Percentiles rank a stretch among this genome's conserved stretches.
These are phyloP conservation scores for Fusarium sp. DNA, from an alignment of 2,329 filamentous ascomycete species.

Conservation along the genomic window DNA sequence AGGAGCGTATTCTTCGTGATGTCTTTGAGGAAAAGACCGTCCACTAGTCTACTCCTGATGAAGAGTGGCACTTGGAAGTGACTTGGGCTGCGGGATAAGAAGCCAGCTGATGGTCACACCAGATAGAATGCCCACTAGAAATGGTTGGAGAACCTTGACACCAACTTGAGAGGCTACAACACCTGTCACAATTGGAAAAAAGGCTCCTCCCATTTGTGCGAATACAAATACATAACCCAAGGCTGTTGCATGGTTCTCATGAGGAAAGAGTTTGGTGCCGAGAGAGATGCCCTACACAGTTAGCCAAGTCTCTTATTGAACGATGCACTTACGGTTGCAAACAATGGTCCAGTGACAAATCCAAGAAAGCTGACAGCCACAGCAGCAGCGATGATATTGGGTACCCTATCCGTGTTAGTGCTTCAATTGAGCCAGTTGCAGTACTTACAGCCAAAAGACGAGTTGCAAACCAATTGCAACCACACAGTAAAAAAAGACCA, in stretches of 20 bases:
- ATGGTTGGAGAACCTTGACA: background rate
- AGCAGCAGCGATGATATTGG: background rate
- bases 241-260: background rate
- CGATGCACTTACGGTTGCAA: background rate
- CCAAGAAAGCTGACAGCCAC: background rate
- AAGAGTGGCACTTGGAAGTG: background rate
- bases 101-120: background rate
- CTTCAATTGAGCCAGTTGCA: too few species aligned
- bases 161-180: background rate
- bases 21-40: background rate
- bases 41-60: background rate
- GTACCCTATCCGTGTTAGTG: background rate
- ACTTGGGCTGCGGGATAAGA: background rate
- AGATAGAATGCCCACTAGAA: background rate
- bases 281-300: background rate
- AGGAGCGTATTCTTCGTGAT: slow-evolving; percentile 40
- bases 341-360: background rate
- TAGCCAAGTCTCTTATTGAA: background rate
- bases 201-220: background rate
- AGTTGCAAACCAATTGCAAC: slow-evolving; percentile 65
- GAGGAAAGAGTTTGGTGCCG: background rate
- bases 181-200: background rate
- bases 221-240: background rate
- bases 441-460: background rate
- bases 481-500: slow-evolving; percentile 64